These are phyloP conservation scores for Clausena lansium DNA, from an alignment of 345 rosid species.

Conservation along the genomic window DNA sequence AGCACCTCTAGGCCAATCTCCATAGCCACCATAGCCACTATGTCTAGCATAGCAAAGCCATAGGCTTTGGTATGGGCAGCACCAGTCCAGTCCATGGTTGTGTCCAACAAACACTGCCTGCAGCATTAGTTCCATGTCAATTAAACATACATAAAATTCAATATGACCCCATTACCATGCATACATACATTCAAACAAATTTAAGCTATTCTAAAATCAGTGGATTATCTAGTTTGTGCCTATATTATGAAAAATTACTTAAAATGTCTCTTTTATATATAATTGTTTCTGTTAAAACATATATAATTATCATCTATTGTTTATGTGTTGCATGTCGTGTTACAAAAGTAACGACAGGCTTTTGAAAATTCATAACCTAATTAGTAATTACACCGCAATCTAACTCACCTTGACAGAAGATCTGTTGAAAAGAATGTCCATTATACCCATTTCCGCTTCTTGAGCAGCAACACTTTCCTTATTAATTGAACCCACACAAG, in stretches of 20 bases:
- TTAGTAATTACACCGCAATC: no score
- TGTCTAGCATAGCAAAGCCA: slow-evolving; percentile 98
- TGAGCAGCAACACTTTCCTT: slow-evolving; percentile 75
- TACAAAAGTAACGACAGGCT: no score
- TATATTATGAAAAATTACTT: no score
- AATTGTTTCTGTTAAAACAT: no score
- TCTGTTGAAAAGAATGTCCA: slow-evolving; percentile 52
- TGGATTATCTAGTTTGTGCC: neutral
- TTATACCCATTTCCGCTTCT: slow-evolving; percentile 73
- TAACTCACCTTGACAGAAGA: slow-evolving; percentile 68
- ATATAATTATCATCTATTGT: no score
- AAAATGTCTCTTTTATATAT: no score
- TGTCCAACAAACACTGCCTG: slow-evolving; percentile 92
- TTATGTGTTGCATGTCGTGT: no score
- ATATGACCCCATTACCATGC: neutral
- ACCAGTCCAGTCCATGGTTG: slow-evolving; percentile 97
- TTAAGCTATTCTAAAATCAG: neutral
- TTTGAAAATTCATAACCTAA: no score
- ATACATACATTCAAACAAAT: neutral
- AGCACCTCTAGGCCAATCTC: slow-evolving; percentile 83
- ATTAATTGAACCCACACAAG: slow-evolving; percentile 88
- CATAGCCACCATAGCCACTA: slow-evolving; percentile 84
- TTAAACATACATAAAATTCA: neutral
- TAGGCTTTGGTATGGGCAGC: slow-evolving; percentile 67
- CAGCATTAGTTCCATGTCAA: slow-evolving; percentile 13